A percentile compares a stretch with the other conserved stretches of the same genome.
These are phyloP conservation scores for Phaffia tasmanica DNA, from an alignment of 768 basidiomycete species.

Conservation along the genomic window DNA sequence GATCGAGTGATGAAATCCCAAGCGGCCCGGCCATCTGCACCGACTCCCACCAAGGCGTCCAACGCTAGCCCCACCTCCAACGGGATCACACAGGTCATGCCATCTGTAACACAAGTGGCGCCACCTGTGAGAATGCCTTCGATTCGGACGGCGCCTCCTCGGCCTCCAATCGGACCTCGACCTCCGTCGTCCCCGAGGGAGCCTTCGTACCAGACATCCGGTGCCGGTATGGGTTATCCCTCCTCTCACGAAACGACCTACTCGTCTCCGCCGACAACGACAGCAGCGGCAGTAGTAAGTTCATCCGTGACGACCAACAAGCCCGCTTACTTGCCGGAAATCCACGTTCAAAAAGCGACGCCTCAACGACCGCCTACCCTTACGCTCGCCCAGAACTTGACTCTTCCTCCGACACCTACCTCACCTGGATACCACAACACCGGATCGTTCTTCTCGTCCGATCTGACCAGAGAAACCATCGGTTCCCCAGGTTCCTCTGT, in stretches of 20 bases:
- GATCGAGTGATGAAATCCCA: conserved; percentile 19
- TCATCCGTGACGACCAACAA: neutral
- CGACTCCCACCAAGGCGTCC: conserved; percentile 39
- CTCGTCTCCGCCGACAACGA: neutral
- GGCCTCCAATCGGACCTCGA: conserved; percentile 34
- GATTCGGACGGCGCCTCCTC: conserved; percentile 24
- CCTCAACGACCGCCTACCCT: conserved; percentile 10
- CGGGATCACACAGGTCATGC: neutral
- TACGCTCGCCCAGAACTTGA: conserved; percentile 25
- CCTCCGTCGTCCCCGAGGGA: conserved; percentile 33
- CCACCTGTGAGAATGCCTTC: conserved; percentile 8
- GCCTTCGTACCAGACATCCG: conserved; percentile 32
- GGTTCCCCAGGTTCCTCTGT: neutral
- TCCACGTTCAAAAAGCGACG: conserved; percentile 25
- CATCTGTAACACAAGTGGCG: neutral
- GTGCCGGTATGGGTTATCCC: conserved; percentile 34
- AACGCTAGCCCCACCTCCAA: neutral
- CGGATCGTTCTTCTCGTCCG: conserved; percentile 25
- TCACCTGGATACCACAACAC: conserved; percentile 27
- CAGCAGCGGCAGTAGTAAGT: neutral
- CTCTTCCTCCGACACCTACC: conserved; percentile 31
- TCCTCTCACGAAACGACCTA: conserved; percentile 8
- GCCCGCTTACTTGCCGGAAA: neutral
- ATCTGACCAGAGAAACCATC: conserved; percentile 6
- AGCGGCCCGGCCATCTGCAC: conserved; percentile 36